These are phyloP conservation scores for Dianthus caryophyllus DNA, from an alignment of 148 eudicot species.

Conservation along the genomic window DNA sequence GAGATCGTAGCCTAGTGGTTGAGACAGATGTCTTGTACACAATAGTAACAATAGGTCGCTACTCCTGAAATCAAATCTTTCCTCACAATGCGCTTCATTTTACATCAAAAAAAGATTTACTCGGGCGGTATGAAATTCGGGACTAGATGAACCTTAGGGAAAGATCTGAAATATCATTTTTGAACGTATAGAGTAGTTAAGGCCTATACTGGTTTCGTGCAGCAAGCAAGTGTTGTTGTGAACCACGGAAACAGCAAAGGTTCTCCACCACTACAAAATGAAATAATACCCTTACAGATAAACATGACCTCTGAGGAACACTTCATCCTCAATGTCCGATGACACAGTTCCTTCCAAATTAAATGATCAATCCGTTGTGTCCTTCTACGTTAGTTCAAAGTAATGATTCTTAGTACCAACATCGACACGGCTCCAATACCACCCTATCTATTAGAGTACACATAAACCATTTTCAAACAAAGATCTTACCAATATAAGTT, in stretches of 20 bases:
- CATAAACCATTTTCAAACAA: background rate
- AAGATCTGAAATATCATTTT: no score
- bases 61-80: no score
- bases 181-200: no score
- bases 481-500: background rate
- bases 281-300: background rate
- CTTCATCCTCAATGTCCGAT: background rate
- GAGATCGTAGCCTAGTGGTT: no score
- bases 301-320: background rate
- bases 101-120: no score
- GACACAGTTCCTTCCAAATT: background rate
- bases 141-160: no score
- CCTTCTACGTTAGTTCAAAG: background rate
- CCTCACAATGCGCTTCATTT: no score
- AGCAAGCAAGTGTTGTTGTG: background rate
- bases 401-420: background rate
- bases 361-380: background rate
- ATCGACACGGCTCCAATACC: background rate
- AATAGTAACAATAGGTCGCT: no score
- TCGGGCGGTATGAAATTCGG: no score
- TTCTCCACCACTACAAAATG: background rate
- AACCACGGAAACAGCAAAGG: background rate
- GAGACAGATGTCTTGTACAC: no score
- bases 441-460: background rate
- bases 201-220: background rate